Base-by-base conservation (phyloP, 495 filamentous ascomycete genomes). In the Penicillium arizonense region DNA sequence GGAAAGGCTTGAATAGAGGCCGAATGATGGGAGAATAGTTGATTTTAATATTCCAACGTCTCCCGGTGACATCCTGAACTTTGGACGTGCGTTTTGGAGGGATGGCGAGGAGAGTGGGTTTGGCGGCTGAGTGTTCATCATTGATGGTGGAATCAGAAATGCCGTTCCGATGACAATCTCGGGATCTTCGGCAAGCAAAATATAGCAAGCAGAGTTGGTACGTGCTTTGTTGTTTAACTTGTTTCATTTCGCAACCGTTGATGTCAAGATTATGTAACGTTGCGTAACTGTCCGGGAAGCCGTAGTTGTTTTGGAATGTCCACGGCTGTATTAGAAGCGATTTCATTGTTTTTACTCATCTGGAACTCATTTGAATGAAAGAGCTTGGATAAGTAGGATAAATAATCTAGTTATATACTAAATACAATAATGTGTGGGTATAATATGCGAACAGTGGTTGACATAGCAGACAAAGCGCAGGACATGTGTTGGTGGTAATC, bases 11-110 rank as follows among this genome's bases (percentile, higher is more conserved):
- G 72, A 65, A 52, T 82, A 74, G 0, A 83, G 58, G 0, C 65
- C 63, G 20, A 81, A 61, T 6, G 74, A 79, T 3, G 79, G 80
- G 1, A 80, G 69, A 21, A 81, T 62, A 3, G 80, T 79, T 35
- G 78, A 75, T 54, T 68, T 71, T 32, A 82, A 58, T 43, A 83
- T 76, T 16, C 78, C 80, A 4, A 80, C 53, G 42, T 60, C 55
- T 12, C 52, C 47, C 9, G 56, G 28, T 23, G 38, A 42, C 20
- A 50, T 34, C 2, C 4, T 44, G 46, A 21, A 44, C 44, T 34
- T 36, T 43, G 24, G 44, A 20, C 23, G 36, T 30, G 8, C 28
- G 9, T 40, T 43, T 33, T 26, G 32, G 5, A 44, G 33, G 16
- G 26, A 44, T 20, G 43, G 47, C 8, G 35, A 42, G 11, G 35